Base-by-base conservation (phyloP, 2,329 filamentous ascomycete genomes). In the Nemania sp. region DNA sequence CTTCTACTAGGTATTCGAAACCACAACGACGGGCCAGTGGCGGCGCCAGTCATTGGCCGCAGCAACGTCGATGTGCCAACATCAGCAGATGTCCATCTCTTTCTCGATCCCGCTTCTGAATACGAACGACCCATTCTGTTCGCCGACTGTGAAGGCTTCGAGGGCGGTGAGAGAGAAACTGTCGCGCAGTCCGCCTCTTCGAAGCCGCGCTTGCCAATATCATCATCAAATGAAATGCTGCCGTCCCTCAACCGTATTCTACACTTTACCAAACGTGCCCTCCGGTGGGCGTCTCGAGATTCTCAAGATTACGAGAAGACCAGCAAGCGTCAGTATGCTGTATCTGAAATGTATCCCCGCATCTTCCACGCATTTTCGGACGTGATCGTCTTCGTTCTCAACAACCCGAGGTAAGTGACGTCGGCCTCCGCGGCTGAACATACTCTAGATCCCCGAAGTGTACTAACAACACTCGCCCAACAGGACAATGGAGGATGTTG, bases 281-380 rank as follows among this genome's bases (percentile, higher is more conserved):
- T 54, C 2, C 12, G 13, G 12, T 54, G 51, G 51, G 51, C 51
- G 15, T 34, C 21, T 4, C 10, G 51, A 13, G 21, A 54, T 13
- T 9, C 37, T 13, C 35, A 2, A 3, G 51, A 43, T 35, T 3
- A 43, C 17, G 51, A 54, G 21, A 43, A 12, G 25, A 54, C 37
- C 4, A 34, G 51, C 39, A 54, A 54, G 17, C 39, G 51, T 5
- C 51, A 54, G n/a, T 54, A 35, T 13, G 21, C 51, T 2, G 37
- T 45, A 7, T 11, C 21, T 35, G 51, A 54, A n/a, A 54, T 54
- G 51, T 54, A 54, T 34, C 51, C 51, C 5, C 51, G 51, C 13
- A 54, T 54, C 15, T 54, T 54, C 10, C 25, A 54, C 37, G 51
- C 37, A 5, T 54, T 54, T 25, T 54, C 51, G 1, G 51, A 54